These are phyloP conservation scores for Parasitella parasitica DNA, from an alignment of 371 early-diverging fungal species.

Conservation along the genomic window DNA sequence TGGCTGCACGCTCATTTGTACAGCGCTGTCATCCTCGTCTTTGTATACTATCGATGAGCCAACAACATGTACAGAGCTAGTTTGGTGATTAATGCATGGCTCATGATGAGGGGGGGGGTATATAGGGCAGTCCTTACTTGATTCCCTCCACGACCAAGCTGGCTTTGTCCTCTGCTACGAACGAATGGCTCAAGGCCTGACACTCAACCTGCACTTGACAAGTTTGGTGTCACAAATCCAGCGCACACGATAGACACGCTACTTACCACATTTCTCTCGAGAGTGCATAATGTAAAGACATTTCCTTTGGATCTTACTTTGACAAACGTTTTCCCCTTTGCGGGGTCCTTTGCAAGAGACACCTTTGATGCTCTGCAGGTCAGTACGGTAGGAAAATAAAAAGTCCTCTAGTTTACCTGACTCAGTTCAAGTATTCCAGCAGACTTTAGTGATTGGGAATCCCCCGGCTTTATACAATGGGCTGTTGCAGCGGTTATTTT, in stretches of 20 bases:
- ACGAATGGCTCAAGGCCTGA: conserved; percentile 11
- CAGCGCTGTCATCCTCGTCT: background rate
- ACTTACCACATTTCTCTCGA: conserved; percentile 8
- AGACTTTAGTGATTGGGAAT: background rate
- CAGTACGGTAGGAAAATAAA: background rate
- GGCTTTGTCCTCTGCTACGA: conserved; percentile 16
- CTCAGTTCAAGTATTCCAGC: conserved; percentile 2
- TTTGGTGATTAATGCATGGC: too few relatives aligned
- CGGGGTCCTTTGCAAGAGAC: background rate
- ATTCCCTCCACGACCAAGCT: conserved; percentile 6
- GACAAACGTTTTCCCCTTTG: conserved; percentile 14
- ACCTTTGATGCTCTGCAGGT: background rate
- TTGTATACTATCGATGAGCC: background rate
- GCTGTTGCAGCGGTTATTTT: too few relatives aligned
- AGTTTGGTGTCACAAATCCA: background rate
- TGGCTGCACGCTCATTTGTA: background rate
- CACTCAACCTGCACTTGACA: conserved; percentile 5
- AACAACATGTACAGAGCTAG: conserved; percentile 3
- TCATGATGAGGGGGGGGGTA: background rate
- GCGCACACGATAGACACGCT: background rate
- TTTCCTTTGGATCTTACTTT: conserved; percentile 5
- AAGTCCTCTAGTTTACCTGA: background rate
- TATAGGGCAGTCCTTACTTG: conserved; percentile 11
- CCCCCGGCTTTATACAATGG: conserved; percentile 12
- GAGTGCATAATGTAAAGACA: conserved; percentile 15